phyloP scores from a whole-genome alignment of 179 eudicot species.

The Silene coronaria region DNA sequence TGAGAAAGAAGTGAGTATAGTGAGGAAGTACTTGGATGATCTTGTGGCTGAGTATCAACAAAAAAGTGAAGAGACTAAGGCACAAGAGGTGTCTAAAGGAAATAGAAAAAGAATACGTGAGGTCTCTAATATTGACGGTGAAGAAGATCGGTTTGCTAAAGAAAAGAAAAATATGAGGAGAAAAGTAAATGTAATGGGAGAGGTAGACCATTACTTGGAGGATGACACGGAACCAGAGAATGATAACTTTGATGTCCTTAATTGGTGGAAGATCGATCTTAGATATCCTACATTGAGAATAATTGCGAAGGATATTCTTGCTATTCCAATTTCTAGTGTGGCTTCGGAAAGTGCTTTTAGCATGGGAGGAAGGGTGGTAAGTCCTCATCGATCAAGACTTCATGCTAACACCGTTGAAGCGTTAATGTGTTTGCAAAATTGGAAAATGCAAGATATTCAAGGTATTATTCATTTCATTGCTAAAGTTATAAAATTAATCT shows the following conservation, averaged over 20 bases:
- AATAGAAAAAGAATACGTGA: too few species aligned
- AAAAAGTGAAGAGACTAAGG: too few species aligned
- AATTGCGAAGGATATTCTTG: background rate
- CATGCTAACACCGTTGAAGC: background rate
- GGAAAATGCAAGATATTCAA: background rate
- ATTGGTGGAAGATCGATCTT: background rate
- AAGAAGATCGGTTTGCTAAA: too few species aligned
- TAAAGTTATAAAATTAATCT: too few species aligned
- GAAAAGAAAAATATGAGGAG: too few species aligned
- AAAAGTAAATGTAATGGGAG: background rate
- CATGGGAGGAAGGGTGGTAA: slow-evolving; percentile 9
- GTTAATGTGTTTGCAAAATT: slow-evolving; percentile 8
- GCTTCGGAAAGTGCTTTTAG: slow-evolving; percentile 11
- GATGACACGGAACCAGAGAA: background rate
- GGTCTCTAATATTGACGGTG: too few species aligned
- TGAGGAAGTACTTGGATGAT: too few species aligned
- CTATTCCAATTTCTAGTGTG: background rate
- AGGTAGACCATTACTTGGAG: slow-evolving; percentile 5
- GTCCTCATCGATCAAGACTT: slow-evolving; percentile 1
- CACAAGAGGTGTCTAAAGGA: too few species aligned
- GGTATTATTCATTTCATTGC: too few species aligned
- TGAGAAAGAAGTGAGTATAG: too few species aligned
- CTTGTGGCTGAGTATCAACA: too few species aligned
- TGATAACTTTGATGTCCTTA: background rate
- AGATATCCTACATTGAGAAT: background rate